These are phyloP conservation scores for Coprinopsis marcescibilis DNA, from an alignment of 768 basidiomycete species.

Conservation along the genomic window DNA sequence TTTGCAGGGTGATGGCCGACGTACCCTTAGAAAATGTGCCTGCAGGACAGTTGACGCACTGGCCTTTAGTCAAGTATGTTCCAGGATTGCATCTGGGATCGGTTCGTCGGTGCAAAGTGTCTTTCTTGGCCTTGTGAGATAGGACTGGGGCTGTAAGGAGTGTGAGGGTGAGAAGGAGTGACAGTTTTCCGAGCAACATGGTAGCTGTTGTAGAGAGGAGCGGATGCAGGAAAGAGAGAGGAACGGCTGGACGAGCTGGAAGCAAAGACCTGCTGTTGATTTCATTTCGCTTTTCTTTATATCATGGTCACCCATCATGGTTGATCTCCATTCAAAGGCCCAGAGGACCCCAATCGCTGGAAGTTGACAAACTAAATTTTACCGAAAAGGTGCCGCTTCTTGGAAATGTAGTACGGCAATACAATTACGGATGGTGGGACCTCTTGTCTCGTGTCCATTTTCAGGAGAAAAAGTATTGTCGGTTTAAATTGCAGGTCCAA, in stretches of 20 bases:
- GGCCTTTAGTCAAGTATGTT: slow-evolving; percentile 15
- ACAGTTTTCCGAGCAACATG: background rate
- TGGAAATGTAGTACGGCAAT: no score
- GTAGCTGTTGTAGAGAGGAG: background rate
- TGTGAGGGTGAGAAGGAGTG: background rate
- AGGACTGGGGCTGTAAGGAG: background rate
- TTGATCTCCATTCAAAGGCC: slow-evolving; percentile 1
- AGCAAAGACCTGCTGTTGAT: no score
- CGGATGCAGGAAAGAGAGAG: background rate
- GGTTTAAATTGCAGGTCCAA: no score
- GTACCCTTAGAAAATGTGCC: slow-evolving; percentile 18
- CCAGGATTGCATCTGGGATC: slow-evolving; percentile 16
- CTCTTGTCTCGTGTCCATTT: no score
- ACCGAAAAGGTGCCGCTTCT: no score
- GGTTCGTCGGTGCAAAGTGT: background rate
- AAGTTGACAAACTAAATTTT: no score
- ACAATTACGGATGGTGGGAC: no score
- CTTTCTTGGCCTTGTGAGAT: background rate
- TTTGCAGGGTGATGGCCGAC: background rate
- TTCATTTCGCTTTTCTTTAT: background rate
- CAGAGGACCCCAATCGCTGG: no score
- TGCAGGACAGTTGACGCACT: slow-evolving; percentile 16
- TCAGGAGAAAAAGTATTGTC: no score
- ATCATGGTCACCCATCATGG: background rate
- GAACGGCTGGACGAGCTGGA: background rate